Base-by-base conservation (phyloP, 2,329 filamentous ascomycete species). In the Metarhizium robertsii region DNA sequence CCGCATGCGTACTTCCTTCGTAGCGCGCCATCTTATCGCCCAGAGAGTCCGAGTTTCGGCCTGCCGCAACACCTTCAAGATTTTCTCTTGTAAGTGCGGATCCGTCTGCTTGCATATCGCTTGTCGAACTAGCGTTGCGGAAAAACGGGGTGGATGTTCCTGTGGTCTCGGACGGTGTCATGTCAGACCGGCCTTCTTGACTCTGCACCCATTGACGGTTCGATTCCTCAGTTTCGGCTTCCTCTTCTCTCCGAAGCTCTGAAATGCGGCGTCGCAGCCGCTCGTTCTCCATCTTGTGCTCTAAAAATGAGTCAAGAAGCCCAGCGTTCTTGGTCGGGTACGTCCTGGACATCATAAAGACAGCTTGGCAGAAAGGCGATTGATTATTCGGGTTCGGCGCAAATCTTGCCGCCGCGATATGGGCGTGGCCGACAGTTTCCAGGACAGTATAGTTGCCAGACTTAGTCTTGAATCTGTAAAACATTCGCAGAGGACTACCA, bases 251-350 rank as follows among this genome's bases (percentile, higher is more conserved):
- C 62, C 88, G 89, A 54, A 96, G 76, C 71, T 95, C 90, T 18
- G 87, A 85, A 59, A 97, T 95, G 47, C 90, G 84, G 63, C 90
- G 87, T 64, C 84, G 85, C 51, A 97, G 72, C 4, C 92, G 83
- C 73, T 96, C 91, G 65, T 96, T 96, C 69, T 96, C 92, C 54
- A 96, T 92, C 71, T 96, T 96, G 74, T 96, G 92, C 69, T 97
- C 92, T 32, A 97, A 77, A 65, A 96, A 96, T 0, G 91, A 95
- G 71, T 97, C 92, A 20, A 96, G 78, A 11, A 96, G 78, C 3
- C 82, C 83, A 1, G 90, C 86, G 66, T 92, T 95, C 72, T 88
- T 92, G 34, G 88, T 95, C 5, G 90, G 91, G 68, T 96, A 96
- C 1, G 89, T 89, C 20, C 92, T 82, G 8, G 90, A 85, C 85